phyloP scores from a whole-genome alignment of 768 basidiomycete genomes.

The Collybia sordida region DNA sequence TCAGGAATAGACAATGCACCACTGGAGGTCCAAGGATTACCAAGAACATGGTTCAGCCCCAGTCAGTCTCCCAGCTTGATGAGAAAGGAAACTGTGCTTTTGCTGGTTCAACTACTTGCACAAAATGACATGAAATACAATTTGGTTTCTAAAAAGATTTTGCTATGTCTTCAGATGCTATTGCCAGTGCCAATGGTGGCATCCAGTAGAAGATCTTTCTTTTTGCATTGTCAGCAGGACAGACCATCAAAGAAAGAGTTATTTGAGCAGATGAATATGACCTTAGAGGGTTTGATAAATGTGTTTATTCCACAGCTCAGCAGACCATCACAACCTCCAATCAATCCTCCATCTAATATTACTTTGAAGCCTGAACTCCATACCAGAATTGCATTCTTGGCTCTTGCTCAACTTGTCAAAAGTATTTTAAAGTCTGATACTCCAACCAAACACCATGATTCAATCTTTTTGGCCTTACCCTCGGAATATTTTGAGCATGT shows the following conservation, averaged over 20 bases:
- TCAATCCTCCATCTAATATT: not conserved
- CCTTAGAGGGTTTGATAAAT: conserved; percentile 8
- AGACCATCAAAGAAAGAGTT: conserved; percentile 6
- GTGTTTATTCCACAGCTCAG: conserved; percentile 7
- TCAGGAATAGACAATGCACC: conserved; percentile 9
- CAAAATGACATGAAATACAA: conserved; percentile 10
- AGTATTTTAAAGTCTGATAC: conserved; percentile 4
- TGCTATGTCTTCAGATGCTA: conserved; percentile 14
- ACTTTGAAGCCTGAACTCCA: not conserved
- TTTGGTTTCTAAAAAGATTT: conserved; percentile 10
- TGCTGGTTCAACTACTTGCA: conserved; percentile 8
- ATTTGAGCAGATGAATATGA: conserved; percentile 9
- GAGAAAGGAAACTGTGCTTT: conserved; percentile 8
- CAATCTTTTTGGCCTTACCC: conserved; percentile 5
- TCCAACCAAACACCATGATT: conserved; percentile 1
- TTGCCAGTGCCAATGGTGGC: conserved; percentile 8
- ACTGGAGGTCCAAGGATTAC: conserved; percentile 5
- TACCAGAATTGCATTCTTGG: conserved; percentile 4
- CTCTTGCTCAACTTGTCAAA: conserved; percentile 4
- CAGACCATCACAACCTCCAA: not conserved
- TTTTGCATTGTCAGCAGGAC: conserved; percentile 7
- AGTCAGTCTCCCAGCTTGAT: conserved; percentile 8
- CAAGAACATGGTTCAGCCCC: conserved; percentile 9
- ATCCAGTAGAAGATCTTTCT: conserved; percentile 6
- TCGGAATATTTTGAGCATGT: conserved; percentile 3